These are phyloP conservation scores for Pyronema domesticum DNA, from an alignment of 495 filamentous ascomycete genomes.

Conservation along the genomic window DNA sequence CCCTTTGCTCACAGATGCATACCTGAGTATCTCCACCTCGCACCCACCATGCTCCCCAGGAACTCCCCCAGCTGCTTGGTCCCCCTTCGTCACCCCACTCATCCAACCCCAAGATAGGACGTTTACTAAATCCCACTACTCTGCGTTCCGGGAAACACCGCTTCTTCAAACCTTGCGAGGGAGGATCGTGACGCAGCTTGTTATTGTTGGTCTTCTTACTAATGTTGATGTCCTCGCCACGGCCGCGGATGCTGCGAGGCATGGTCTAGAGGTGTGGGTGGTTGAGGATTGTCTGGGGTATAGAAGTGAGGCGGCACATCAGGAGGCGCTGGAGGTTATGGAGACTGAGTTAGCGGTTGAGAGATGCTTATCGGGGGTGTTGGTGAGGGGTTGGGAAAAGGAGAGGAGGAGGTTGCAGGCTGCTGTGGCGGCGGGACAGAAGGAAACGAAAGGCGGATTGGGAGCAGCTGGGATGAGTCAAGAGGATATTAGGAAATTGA, in stretches of 20 bases:
- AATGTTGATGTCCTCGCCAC: slow-evolving; percentile 87
- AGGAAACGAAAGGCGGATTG: slow-evolving; percentile 27
- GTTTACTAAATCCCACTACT: slow-evolving; percentile 70
- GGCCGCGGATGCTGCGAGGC: slow-evolving; percentile 69
- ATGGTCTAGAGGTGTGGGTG: slow-evolving; percentile 70
- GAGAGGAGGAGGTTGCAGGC: slow-evolving; percentile 1
- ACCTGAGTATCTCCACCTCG: slow-evolving; percentile 33
- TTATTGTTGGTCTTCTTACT: slow-evolving; percentile 72
- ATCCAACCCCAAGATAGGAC: slow-evolving; percentile 43
- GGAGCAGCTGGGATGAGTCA: slow-evolving; percentile 26
- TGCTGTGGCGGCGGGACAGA: slow-evolving; percentile 27
- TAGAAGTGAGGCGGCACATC: slow-evolving; percentile 51
- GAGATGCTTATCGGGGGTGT: slow-evolving; percentile 28
- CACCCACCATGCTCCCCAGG: slow-evolving; percentile 40
- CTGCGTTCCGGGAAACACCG: slow-evolving; percentile 58
- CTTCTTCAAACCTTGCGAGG: slow-evolving; percentile 54
- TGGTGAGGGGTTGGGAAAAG: slow-evolving; percentile 11
- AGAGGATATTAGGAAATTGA: slow-evolving; percentile 21
- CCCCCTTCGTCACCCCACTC: slow-evolving; percentile 38
- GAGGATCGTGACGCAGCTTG: slow-evolving; percentile 76
- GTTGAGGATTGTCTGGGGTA: slow-evolving; percentile 84
- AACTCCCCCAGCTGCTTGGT: slow-evolving; percentile 50
- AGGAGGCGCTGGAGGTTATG: slow-evolving; percentile 59
- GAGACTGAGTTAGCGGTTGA: slow-evolving; percentile 35
- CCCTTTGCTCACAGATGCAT: slow-evolving; percentile 38